These are phyloP conservation scores for Fusarium coffeatum DNA, from an alignment of 2,329 filamentous ascomycete genomes.

Conservation along the genomic window DNA sequence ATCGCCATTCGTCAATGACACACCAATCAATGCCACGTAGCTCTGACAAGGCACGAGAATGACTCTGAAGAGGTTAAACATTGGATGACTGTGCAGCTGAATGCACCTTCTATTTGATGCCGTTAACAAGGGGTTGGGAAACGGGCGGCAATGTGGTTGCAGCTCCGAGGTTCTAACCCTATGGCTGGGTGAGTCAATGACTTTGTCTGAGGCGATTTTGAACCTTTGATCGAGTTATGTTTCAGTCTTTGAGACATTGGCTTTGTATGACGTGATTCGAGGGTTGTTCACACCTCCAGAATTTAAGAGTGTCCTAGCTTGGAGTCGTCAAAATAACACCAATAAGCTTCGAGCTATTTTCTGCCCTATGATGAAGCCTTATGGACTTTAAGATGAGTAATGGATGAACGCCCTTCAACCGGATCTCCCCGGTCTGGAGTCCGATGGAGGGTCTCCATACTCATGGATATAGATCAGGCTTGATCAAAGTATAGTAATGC, in stretches of 20 bases:
- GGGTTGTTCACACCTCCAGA: neutral
- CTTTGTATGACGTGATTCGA: slow-evolving; percentile 9
- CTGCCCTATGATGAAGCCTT: neutral
- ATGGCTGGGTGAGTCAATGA: slow-evolving; percentile 14
- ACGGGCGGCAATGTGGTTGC: slow-evolving; percentile 16
- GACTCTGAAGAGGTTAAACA: slow-evolving; percentile 10
- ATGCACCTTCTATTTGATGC: slow-evolving; percentile 25
- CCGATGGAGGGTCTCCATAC: neutral
- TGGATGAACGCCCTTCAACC: neutral
- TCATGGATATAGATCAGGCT: neutral
- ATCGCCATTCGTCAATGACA: slow-evolving; percentile 29
- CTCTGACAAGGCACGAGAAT: slow-evolving; percentile 14
- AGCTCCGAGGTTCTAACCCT: neutral
- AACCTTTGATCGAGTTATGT: slow-evolving; percentile 8
- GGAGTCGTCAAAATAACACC: neutral
- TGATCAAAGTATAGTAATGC: neutral
- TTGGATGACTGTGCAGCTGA: slow-evolving; percentile 28
- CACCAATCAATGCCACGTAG: slow-evolving; percentile 24
- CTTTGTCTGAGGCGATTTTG: slow-evolving; percentile 15
- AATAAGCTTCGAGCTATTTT: neutral
- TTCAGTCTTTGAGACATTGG: slow-evolving; percentile 14
- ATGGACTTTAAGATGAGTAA: neutral
- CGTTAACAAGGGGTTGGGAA: neutral
- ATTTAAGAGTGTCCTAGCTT: neutral
- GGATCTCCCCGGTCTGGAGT: neutral